A percentile compares a stretch with the other conserved stretches of the same genome.
phyloP scores from a whole-genome alignment of 192 early-diverging fungal genomes.

The Piromyces finnis region DNA sequence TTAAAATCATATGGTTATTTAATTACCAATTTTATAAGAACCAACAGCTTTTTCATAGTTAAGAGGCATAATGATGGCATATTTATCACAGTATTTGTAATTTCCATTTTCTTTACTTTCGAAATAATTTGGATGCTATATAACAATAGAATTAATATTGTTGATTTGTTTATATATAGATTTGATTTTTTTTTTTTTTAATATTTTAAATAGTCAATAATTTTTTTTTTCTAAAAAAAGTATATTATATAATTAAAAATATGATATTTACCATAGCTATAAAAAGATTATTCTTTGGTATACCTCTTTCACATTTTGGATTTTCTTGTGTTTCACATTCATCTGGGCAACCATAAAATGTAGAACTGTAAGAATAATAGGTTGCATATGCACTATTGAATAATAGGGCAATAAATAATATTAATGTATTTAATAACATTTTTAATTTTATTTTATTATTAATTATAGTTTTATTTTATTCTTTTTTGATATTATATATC shows the following conservation, averaged over 20 bases:
- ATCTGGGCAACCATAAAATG: neutral
- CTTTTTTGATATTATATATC: too few relatives aligned
- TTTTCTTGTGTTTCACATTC: neutral
- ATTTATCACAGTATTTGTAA: neutral
- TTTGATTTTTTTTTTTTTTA: too few relatives aligned
- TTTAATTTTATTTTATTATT: neutral
- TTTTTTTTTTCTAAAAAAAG: too few relatives aligned
- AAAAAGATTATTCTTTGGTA: neutral
- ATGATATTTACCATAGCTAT: neutral
- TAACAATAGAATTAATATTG: too few relatives aligned
- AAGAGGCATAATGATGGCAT: neutral
- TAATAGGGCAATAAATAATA: neutral
- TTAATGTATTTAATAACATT: neutral
- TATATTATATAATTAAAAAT: too few relatives aligned
- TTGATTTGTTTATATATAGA: too few relatives aligned
- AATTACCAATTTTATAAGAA: neutral
- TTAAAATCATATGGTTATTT: too few relatives aligned
- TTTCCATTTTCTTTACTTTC: neutral
- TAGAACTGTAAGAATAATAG: neutral
- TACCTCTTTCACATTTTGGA: neutral
- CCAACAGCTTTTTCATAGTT: neutral
- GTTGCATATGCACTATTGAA: neutral
- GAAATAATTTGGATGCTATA: neutral
- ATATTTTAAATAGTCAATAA: too few relatives aligned
- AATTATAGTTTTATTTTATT: too few relatives aligned